Evolutionary conservation across 805 yeast species (phyloP).

Genomic region (Yamadazyma sp.): DNA sequence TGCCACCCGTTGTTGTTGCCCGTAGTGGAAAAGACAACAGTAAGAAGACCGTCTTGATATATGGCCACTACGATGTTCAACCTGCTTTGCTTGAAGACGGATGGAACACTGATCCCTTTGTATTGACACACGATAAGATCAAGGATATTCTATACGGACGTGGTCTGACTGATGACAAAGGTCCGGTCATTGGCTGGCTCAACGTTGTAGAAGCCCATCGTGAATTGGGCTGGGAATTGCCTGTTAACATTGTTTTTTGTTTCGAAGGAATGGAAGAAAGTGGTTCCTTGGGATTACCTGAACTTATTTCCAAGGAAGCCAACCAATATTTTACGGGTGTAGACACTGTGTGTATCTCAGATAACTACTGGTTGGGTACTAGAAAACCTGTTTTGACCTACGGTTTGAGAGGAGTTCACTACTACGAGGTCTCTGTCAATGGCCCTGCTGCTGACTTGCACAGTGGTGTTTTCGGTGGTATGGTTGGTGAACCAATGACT

Average conservation of each 20-base stretch:
- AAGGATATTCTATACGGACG: slow-evolving; percentile 79
- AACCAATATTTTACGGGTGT: slow-evolving; percentile 77
- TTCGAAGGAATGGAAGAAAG: slow-evolving; percentile 99
- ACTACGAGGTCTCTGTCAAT: slow-evolving; percentile 74
- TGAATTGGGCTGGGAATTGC: slow-evolving; percentile 79
- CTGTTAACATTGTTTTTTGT: slow-evolving; percentile 88
- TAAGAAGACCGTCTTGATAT: slow-evolving; percentile 86
- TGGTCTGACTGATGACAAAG: slow-evolving; percentile 97
- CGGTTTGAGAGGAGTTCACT: slow-evolving; percentile 95
- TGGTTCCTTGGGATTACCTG: slow-evolving; percentile 91
- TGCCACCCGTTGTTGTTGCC: slow-evolving; percentile 95
- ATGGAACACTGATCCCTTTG: slow-evolving; percentile 92
- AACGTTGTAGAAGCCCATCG: slow-evolving; percentile 89
- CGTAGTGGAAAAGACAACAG: slow-evolving; percentile 77
- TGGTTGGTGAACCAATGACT: slow-evolving; percentile 95
- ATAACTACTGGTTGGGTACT: slow-evolving; percentile 98
- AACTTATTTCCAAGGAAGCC: slow-evolving; percentile 77
- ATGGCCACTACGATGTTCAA: slow-evolving; percentile 98
- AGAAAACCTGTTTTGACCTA: slow-evolving; percentile 95
- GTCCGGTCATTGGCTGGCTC: slow-evolving; percentile 97
- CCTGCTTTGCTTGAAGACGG: slow-evolving; percentile 94
- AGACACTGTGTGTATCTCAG: slow-evolving; percentile 93
- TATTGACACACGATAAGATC: slow-evolving; percentile 55
- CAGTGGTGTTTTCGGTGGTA: slow-evolving; percentile 96
- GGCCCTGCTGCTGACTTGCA: slow-evolving; percentile 98